phyloP scores from a whole-genome alignment of 257 asterid species.

The Ballota nigra region DNA sequence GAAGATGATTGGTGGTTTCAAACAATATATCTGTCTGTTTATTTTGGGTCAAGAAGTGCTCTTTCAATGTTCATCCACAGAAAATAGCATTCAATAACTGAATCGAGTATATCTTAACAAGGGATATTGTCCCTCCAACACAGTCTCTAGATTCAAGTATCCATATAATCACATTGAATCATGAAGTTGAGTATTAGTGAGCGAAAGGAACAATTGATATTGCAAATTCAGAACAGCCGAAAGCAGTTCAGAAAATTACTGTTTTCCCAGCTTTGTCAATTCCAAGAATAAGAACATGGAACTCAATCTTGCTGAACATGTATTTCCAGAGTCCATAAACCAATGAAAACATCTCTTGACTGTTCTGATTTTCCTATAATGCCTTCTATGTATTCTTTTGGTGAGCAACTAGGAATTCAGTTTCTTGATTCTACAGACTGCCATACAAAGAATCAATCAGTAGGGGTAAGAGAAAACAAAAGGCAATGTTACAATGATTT shows the following conservation, averaged over 20 bases:
- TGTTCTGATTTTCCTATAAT: slow-evolving; percentile 14
- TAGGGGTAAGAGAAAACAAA: not conserved
- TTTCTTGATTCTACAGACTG: slow-evolving; percentile 16
- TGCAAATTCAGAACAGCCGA: not conserved
- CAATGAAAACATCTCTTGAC: slow-evolving; percentile 70
- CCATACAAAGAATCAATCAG: slow-evolving; percentile 10
- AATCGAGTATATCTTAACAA: not conserved
- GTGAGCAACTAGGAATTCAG: slow-evolving; percentile 19
- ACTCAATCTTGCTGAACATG: slow-evolving; percentile 83
- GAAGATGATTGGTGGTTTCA: slow-evolving; percentile 1
- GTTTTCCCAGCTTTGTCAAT: slow-evolving; percentile 96
- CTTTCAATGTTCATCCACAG: not conserved
- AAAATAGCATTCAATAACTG: not conserved
- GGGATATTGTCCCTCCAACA: not conserved
- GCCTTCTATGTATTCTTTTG: slow-evolving; percentile 18
- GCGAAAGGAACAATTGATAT: not conserved
- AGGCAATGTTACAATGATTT: not conserved
- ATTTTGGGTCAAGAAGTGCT: slow-evolving; percentile 1
- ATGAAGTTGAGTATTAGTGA: not conserved
- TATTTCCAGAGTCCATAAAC: slow-evolving; percentile 83
- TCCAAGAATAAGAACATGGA: slow-evolving; percentile 95
- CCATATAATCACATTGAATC: not conserved
- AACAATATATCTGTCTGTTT: not conserved
- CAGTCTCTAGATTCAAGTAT: not conserved
- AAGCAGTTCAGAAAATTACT: slow-evolving; percentile 39